A percentile compares a stretch with the other conserved stretches of the same genome.
These are phyloP conservation scores for Oryza meyeriana DNA, from an alignment of 176 grass and related monocot species.

Conservation along the genomic window DNA sequence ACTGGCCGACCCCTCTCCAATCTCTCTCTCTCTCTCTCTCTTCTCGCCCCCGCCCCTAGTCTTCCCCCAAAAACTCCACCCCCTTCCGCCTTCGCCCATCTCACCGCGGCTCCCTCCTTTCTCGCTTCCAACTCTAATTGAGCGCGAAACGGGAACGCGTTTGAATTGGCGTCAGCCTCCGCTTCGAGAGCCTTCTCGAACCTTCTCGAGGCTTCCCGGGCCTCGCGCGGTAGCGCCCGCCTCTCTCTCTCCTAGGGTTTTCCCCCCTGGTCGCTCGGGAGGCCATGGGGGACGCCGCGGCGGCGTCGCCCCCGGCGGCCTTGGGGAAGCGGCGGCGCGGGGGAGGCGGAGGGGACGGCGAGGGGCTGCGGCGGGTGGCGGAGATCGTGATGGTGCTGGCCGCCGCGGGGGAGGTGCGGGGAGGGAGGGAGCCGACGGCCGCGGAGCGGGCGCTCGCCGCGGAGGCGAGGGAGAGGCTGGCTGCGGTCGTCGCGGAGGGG, in stretches of 20 bases:
- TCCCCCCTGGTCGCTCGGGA: not conserved
- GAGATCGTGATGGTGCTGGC: conserved; percentile 96
- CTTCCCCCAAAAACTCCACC: conserved; percentile 19
- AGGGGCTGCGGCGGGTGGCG: conserved; percentile 72
- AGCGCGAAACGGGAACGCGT: conserved; percentile 67
- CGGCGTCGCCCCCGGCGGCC: conserved; percentile 19
- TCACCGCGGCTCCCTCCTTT: conserved; percentile 43
- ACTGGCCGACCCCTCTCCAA: conserved; percentile 1
- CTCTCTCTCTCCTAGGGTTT: conserved; percentile 41
- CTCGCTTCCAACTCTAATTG: conserved; percentile 44
- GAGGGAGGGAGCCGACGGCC: conserved; percentile 66
- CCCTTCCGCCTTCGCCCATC: conserved; percentile 42
- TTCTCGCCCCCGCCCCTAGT: conserved; percentile 15
- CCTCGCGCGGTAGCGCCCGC: not conserved
- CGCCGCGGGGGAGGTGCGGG: conserved; percentile 67
- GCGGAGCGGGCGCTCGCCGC: conserved; percentile 80
- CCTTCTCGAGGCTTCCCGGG: conserved; percentile 34
- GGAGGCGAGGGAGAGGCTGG: conserved; percentile 76
- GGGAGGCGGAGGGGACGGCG: conserved; percentile 29
- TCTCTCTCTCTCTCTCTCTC: conserved; percentile 27
- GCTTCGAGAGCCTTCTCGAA: conserved; percentile 22
- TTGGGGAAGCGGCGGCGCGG: conserved; percentile 40
- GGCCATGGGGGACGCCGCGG: conserved; percentile 41
- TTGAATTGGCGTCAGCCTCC: conserved; percentile 48
- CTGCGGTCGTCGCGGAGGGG: conserved; percentile 41